Percentiles rank a stretch among this genome's conserved stretches.
These are phyloP conservation scores for Phytophthora rubi DNA, from an alignment of 352 stramenopile species.

Conservation along the genomic window DNA sequence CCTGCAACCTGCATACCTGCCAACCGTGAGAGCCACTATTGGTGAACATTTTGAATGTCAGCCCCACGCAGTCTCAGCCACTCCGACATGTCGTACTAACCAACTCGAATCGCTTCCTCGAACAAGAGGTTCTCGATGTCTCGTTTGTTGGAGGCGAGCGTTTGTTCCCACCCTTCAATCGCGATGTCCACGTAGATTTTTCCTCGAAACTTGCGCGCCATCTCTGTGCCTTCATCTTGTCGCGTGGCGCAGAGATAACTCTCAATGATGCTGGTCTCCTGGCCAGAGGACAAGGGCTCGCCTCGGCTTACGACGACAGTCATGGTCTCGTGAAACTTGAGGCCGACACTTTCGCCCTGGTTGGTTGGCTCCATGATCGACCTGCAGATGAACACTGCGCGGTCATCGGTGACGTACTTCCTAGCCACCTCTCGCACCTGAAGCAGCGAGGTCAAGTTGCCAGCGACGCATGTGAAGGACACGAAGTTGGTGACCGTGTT, in stretches of 20 bases:
- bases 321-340: slow-evolving; percentile 40
- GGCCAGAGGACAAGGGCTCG: slow-evolving; percentile 10
- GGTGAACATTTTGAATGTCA: neutral
- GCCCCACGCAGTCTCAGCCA: no score
- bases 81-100: neutral
- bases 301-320: slow-evolving; percentile 25
- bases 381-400: slow-evolving; percentile 28
- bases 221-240: slow-evolving; percentile 27
- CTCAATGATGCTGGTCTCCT: slow-evolving; percentile 36
- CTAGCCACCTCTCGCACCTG: slow-evolving; percentile 31
- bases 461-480: slow-evolving; percentile 33
- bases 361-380: slow-evolving; percentile 33
- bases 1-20: no score
- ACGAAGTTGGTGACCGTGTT: slow-evolving; percentile 29
- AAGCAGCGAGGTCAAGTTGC: slow-evolving; percentile 19
- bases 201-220: slow-evolving; percentile 30
- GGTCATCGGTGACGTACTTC: slow-evolving; percentile 26
- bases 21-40: no score
- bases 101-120: slow-evolving; percentile 31
- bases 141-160: slow-evolving; percentile 42
- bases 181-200: slow-evolving; percentile 36
- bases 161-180: slow-evolving; percentile 35
- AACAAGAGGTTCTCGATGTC: slow-evolving; percentile 58
- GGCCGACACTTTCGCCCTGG: slow-evolving; percentile 6
- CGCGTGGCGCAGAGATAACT: slow-evolving; percentile 36